A percentile compares a stretch with the other conserved stretches of the same genome.
Evolutionary conservation across 2,329 filamentous ascomycete genomes (phyloP).

Genomic region (Cadophora luteo-olivacea): DNA sequence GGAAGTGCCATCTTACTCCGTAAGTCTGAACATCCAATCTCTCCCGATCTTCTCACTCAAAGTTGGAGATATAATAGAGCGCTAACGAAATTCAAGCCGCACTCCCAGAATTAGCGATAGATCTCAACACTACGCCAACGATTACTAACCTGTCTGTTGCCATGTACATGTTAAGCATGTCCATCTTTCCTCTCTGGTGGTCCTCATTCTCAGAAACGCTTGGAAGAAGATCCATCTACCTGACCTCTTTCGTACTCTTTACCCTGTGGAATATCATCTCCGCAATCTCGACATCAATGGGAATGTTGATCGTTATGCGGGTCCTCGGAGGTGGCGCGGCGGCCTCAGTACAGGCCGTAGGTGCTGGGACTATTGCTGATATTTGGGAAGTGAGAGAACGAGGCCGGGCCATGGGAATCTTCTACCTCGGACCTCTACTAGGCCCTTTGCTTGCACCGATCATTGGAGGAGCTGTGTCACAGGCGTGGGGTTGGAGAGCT

Average conservation of each 20-base stretch:
- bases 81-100: constrained; percentile 58
- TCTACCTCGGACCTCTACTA: constrained; percentile 79
- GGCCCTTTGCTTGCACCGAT: constrained; percentile 80
- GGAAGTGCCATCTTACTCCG: constrained; percentile 77
- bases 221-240: constrained; percentile 79
- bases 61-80: not conserved
- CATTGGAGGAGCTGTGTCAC: constrained; percentile 74
- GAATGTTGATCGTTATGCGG: constrained; percentile 80
- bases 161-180: constrained; percentile 80
- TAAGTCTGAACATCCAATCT: constrained; percentile 6
- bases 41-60: not conserved
- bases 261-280: constrained; percentile 73
- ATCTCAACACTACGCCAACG: constrained; percentile 67
- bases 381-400: constrained; percentile 77
- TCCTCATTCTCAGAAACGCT: constrained; percentile 77
- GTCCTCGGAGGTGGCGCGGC: constrained; percentile 77
- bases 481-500: constrained; percentile 74
- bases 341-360: constrained; percentile 82
- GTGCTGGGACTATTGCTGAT: constrained; percentile 83
- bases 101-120: constrained; percentile 65
- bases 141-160: constrained; percentile 78
- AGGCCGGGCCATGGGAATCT: constrained; percentile 81
- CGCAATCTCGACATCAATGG: constrained; percentile 72
- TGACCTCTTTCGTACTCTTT: constrained; percentile 76
- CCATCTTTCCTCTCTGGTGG: constrained; percentile 84